Evolutionary conservation across 129 eudicot species (phyloP), one percentile per base, ranked within the genome.

Genomic region (Centrapalus pauciflorus): DNA sequence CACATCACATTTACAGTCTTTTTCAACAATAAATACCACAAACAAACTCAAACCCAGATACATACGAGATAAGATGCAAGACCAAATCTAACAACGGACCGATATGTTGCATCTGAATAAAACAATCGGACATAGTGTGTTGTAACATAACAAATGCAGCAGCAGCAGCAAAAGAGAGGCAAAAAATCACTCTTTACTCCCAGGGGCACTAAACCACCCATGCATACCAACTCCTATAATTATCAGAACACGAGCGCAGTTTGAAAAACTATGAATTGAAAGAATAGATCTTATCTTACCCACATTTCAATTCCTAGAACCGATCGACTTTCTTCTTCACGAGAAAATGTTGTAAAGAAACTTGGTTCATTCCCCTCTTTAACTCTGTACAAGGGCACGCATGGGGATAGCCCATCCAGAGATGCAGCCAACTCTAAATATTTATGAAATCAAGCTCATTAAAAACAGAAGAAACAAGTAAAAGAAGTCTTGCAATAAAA

Each of bases 311-410:
- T 70, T 63, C 57, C 69, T 84, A 90, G 69, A 90, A 90, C 69
- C 87, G 89, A 80, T 90, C 97, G 24, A 78, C 81, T 70, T 90
- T 90, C 89, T 71, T 84, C 82, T 90, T 90, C 74, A 46, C 75
- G 87, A 86, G 89, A 94, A 72, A 74, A 87, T 30, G 88, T 71
- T 29, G 99, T 94, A 84, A 94, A 94, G 87, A 94, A 94, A 79
- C 82, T 70, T 8, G 99, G 99, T 69, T 94, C 99, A 55, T 89
- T 89, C 75, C 97, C 99, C 77, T 94, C 99, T 0, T 88, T 84
- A 32, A 86, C 77, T 81, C 80, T 86, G 84, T 89, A 94, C 66
- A 89, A 61, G 16, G 99, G 99, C 28, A 94, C 90, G 20, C 67
- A 50, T n/a, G 88, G 88, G 34, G 99, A 85, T 64, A 89, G 66